Percentiles rank a stretch among this genome's conserved stretches.
Conservation (phyloP, 331 rosid species). For the Quercus lobata region DNA sequence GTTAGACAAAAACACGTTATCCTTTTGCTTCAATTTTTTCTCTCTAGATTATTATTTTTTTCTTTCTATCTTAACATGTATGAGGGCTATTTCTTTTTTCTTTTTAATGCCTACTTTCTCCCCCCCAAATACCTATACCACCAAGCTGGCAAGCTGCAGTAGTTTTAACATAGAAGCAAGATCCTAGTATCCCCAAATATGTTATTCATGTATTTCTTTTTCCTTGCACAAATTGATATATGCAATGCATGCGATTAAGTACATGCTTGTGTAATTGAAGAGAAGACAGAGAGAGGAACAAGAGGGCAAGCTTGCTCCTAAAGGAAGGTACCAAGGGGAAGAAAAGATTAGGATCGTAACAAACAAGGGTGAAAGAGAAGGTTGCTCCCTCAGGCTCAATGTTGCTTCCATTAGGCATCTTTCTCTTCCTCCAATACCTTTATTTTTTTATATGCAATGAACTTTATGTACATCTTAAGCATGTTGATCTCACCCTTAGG, state of each 20-base stretch:
- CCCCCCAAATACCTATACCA: no score
- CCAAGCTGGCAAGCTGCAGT: no score
- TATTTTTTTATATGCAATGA: constrained; percentile 3
- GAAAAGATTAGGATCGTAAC: constrained; percentile 29
- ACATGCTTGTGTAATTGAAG: constrained; percentile 21
- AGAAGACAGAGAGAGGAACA: constrained; percentile 18
- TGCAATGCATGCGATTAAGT: background rate
- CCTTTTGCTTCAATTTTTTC: no score
- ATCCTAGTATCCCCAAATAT: no score
- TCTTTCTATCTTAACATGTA: no score
- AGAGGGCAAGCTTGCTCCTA: constrained; percentile 25
- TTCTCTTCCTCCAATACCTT: constrained; percentile 15
- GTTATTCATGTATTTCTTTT: no score
- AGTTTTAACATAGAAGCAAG: no score
- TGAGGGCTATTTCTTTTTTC: no score
- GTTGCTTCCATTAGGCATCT: constrained; percentile 44
- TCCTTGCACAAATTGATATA: background rate
- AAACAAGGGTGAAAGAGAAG: constrained; percentile 35
- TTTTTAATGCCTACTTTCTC: no score
- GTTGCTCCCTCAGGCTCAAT: constrained; percentile 22
- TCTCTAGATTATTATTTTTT: no score
- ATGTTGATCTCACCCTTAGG: background rate
- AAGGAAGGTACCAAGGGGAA: constrained; percentile 18
- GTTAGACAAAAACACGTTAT: no score
- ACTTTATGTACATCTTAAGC: constrained; percentile 56